phyloP scores from a whole-genome alignment of 163 green algal species.

The Scenedesmus sp. region DNA sequence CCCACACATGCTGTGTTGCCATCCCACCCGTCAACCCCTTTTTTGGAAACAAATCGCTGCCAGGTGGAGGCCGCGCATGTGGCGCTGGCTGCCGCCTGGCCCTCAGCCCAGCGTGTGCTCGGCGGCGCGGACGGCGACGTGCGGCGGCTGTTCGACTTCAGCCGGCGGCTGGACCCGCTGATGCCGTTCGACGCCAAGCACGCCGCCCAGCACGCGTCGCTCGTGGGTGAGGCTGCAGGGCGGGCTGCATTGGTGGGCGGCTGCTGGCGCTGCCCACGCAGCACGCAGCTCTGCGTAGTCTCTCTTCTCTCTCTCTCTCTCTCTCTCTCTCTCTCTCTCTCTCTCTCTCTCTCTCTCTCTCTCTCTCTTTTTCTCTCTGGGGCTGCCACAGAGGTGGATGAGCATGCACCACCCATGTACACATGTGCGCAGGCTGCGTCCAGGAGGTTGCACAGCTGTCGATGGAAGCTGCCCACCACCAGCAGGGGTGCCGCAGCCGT shows the following conservation, averaged over 20 bases:
- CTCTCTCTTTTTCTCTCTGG: no score
- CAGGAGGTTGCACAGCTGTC: no score
- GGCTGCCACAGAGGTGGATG: no score
- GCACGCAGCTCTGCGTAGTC: no score
- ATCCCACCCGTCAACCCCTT: no score
- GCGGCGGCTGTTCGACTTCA: neutral
- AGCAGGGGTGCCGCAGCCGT: neutral
- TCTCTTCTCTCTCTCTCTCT: no score
- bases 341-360: no score
- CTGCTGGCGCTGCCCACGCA: neutral
- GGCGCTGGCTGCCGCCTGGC: neutral
- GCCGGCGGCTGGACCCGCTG: neutral
- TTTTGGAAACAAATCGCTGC: neutral
- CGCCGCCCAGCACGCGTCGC: conserved; percentile 76
- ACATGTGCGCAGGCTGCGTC: no score
- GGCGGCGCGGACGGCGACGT: neutral
- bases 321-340: no score
- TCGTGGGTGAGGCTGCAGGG: conserved; percentile 66
- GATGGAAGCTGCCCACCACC: no score
- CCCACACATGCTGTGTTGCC: no score
- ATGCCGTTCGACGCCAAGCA: conserved; percentile 70
- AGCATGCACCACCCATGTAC: no score
- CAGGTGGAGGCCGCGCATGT: conserved; percentile 53
- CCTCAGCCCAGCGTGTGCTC: neutral
- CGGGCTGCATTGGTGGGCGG: neutral